These are phyloP conservation scores for Crataegus laevigata DNA, from an alignment of 306 rosid species.

Conservation along the genomic window DNA sequence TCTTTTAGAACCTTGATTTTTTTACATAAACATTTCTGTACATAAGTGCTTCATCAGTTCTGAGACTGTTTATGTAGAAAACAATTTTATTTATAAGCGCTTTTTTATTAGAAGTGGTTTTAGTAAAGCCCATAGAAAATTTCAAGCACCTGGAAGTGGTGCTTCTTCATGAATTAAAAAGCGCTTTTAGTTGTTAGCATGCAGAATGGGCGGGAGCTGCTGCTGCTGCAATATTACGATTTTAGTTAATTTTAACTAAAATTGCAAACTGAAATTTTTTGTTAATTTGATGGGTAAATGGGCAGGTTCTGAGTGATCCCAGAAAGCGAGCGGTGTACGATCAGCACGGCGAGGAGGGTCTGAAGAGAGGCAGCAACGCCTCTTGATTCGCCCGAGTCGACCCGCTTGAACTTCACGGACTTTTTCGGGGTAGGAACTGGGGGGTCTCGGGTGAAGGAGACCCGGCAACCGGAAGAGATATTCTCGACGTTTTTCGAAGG, in stretches of 20 bases:
- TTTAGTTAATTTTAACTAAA: not conserved
- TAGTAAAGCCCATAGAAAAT: no score
- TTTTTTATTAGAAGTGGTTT: no score
- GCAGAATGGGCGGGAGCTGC: no score
- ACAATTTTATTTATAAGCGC: no score
- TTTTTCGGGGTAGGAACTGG: constrained; percentile 53
- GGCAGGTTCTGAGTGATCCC: constrained; percentile 78
- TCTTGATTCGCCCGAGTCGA: constrained; percentile 42
- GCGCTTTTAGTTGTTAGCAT: no score
- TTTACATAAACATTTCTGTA: no score
- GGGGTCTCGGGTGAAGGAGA: constrained; percentile 21
- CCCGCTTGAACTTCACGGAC: constrained; percentile 36
- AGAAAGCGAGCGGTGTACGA: constrained; percentile 79
- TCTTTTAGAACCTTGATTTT: no score
- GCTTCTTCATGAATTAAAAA: no score
- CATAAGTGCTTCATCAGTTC: no score
- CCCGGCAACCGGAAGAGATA: not conserved
- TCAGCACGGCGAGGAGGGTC: constrained; percentile 88
- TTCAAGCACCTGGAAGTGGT: no score
- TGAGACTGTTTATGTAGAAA: no score
- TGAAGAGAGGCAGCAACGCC: constrained; percentile 59
- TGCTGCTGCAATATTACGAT: no score
- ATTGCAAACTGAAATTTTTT: not conserved
- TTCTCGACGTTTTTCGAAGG: constrained; percentile 58
- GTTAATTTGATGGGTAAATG: not conserved